Evolutionary conservation across 305 asterid genomes (phyloP).

Genomic region (Andrographis paniculata): DNA sequence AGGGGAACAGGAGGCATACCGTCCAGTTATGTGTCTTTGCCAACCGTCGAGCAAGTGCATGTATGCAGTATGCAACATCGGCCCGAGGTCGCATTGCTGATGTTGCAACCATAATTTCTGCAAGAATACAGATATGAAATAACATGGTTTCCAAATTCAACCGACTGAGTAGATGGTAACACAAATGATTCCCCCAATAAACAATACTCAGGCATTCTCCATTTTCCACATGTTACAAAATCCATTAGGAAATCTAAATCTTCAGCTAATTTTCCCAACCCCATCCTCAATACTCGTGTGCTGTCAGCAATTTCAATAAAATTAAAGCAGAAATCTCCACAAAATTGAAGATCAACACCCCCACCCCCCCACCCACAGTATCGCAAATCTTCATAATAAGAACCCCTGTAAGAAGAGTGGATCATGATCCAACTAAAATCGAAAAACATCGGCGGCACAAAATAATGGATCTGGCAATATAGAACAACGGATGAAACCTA

Average conservation of each 20-base stretch:
- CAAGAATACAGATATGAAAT: conserved; percentile 36
- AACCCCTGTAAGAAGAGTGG: no score
- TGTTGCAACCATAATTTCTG: conserved; percentile 89
- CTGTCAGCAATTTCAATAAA: conserved; percentile 11
- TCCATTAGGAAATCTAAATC: conserved; percentile 11
- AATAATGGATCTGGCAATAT: no score
- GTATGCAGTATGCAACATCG: conserved; percentile 93
- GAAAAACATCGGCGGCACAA: no score
- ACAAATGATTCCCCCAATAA: no score
- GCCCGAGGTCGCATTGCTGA: conserved; percentile 87
- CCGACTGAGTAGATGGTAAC: neutral
- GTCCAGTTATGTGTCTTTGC: conserved; percentile 98
- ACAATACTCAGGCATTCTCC: conserved; percentile 14
- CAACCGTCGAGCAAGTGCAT: conserved; percentile 83
- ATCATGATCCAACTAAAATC: no score
- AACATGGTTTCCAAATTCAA: no score
- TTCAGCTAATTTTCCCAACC: conserved; percentile 8
- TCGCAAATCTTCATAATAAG: no score
- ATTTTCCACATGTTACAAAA: conserved; percentile 7
- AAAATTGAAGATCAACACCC: no score
- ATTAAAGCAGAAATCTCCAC: conserved; percentile 1
- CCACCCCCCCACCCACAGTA: no score
- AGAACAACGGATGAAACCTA: no score
- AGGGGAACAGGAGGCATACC: conserved; percentile 55
- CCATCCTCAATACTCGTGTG: conserved; percentile 9